Conservation (phyloP, 306 rosid species). For the Cercis canadensis region DNA sequence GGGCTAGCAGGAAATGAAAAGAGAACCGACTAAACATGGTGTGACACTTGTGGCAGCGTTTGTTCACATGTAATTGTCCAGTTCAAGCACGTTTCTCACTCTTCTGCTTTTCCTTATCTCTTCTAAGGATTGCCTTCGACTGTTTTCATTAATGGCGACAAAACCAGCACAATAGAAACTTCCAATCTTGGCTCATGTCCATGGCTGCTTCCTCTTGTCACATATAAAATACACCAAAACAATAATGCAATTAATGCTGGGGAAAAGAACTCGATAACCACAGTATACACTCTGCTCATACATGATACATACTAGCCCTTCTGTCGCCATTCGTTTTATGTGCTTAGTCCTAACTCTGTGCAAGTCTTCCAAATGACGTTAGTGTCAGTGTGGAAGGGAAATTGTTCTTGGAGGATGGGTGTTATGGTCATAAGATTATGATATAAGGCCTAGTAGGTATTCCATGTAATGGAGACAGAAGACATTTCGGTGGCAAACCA, state of each 20-base stretch:
- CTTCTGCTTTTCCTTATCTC: conserved; percentile 55
- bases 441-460: conserved; percentile 35
- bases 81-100: conserved; percentile 45
- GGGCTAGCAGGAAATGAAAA: too few relatives aligned
- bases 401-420: conserved; percentile 19
- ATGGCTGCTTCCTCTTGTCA: conserved; percentile 69
- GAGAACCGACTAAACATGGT: too few relatives aligned
- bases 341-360: neutral
- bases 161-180: conserved; percentile 55
- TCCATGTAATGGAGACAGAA: conserved; percentile 28
- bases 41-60: conserved; percentile 14
- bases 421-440: conserved; percentile 19
- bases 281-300: conserved; percentile 24
- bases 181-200: conserved; percentile 55
- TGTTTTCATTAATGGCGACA: conserved; percentile 35
- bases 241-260: conserved; percentile 51
- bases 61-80: conserved; percentile 61
- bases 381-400: conserved; percentile 22
- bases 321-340: conserved; percentile 22
- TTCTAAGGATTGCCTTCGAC: conserved; percentile 4
- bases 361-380: conserved; percentile 19
- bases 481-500: conserved; percentile 17
- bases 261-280: conserved; percentile 38
- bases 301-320: too few relatives aligned
- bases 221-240: conserved; percentile 35